Conservation (phyloP, 805 yeast species). For the Citeromyces matritensis region DNA sequence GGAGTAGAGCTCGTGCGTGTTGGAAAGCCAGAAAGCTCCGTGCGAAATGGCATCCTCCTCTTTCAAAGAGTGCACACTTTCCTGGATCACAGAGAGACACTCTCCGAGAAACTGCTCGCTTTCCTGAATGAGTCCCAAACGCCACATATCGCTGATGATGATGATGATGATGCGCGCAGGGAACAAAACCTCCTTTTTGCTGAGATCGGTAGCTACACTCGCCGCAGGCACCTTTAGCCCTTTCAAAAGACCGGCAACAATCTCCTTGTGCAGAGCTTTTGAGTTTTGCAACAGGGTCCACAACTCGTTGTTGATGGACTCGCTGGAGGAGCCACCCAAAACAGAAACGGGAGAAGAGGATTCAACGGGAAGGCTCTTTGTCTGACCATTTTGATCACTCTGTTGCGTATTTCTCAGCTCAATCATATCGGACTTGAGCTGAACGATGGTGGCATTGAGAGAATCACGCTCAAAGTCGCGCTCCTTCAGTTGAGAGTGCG, state of each 20-base stretch:
- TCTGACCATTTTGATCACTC: constrained; percentile 1
- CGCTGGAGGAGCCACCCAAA: constrained; percentile 10
- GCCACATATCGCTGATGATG: constrained; percentile 94
- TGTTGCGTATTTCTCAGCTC: constrained; percentile 15
- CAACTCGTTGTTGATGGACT: constrained; percentile 53
- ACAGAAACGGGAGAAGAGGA: constrained; percentile 8
- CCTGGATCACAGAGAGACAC: constrained; percentile 76
- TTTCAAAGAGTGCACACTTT: constrained; percentile 59
- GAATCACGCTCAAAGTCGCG: constrained; percentile 53
- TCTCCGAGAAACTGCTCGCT: constrained; percentile 85
- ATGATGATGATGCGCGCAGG: constrained; percentile 93
- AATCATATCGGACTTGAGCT: constrained; percentile 25
- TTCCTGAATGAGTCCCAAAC: constrained; percentile 84
- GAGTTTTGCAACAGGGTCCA: constrained; percentile 61
- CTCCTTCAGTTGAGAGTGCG: constrained; percentile 41
- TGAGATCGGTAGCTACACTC: constrained; percentile 68
- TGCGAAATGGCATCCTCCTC: constrained; percentile 82
- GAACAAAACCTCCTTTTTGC: constrained; percentile 84
- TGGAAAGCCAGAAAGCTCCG: constrained; percentile 96
- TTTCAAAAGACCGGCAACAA: constrained; percentile 73
- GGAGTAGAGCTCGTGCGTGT: constrained; percentile 88
- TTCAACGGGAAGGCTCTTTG: no score
- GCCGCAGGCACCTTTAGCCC: constrained; percentile 79
- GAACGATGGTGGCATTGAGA: constrained; percentile 44
- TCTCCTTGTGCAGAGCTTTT: constrained; percentile 61